These are phyloP conservation scores for Achaetomiella virescens DNA, from an alignment of 495 filamentous ascomycete genomes.

Conservation along the genomic window DNA sequence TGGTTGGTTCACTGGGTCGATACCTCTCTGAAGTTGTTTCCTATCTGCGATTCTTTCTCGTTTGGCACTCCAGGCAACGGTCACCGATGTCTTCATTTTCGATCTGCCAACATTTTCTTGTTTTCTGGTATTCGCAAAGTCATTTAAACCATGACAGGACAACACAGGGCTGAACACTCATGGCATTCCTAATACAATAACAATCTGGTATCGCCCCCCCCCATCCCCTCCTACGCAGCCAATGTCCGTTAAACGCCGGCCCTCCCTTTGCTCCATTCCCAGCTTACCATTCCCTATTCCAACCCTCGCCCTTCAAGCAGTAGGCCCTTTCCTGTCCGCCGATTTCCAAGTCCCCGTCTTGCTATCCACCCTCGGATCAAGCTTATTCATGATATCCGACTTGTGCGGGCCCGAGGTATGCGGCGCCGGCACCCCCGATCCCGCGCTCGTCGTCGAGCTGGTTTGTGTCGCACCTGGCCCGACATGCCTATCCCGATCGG, in stretches of 20 bases:
- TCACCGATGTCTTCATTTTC: too few species aligned
- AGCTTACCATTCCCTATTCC: neutral
- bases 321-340: neutral
- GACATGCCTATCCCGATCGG: conserved; percentile 16
- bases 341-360: conserved; percentile 11
- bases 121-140: too few species aligned
- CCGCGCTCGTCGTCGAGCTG: conserved; percentile 7
- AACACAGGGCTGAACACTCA: too few species aligned
- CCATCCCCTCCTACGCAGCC: too few species aligned
- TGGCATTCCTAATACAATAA: too few species aligned
- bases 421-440: conserved; percentile 20
- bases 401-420: conserved; percentile 45
- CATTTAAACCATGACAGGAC: too few species aligned
- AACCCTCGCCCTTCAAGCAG: neutral
- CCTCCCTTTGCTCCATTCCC: too few species aligned
- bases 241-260: too few species aligned
- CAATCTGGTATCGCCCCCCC: too few species aligned
- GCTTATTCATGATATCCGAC: conserved; percentile 45
- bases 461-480: neutral
- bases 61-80: neutral
- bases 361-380: conserved; percentile 45
- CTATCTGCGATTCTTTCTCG: neutral
- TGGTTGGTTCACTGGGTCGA: conserved; percentile 11
- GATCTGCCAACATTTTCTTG: too few species aligned
- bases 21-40: conserved; percentile 8